Evolutionary conservation across 805 yeast species (phyloP).

Genomic region (Debaryomyces tyrocola): DNA sequence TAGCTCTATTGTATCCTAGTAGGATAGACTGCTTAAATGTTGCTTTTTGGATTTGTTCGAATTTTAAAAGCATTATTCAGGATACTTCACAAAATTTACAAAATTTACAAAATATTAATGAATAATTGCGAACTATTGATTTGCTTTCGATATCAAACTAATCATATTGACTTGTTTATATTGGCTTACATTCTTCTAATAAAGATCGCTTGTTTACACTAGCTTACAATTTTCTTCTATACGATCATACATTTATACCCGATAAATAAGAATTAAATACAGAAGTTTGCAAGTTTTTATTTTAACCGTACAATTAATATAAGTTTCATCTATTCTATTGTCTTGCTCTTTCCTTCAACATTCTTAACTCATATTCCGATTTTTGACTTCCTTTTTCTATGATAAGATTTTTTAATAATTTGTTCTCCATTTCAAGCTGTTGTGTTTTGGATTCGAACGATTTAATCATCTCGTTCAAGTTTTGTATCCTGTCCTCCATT

Average conservation of each 20-base stretch:
- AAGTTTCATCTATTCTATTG: background rate
- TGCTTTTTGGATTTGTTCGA: background rate
- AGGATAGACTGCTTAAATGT: background rate
- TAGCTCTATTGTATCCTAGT: too few relatives aligned
- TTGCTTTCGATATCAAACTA: too few relatives aligned
- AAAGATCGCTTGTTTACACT: background rate
- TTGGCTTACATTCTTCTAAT: background rate
- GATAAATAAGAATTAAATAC: background rate
- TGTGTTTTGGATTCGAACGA: constrained; percentile 47
- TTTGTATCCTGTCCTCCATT: constrained; percentile 49
- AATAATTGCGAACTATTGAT: too few relatives aligned
- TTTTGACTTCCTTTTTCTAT: constrained; percentile 49
- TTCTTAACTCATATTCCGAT: constrained; percentile 37
- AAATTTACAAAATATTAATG: too few relatives aligned
- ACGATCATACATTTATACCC: background rate
- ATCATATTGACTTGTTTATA: background rate
- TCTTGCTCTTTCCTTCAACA: constrained; percentile 34
- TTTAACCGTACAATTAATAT: background rate
- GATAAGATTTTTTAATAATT: constrained; percentile 53
- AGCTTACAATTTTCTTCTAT: background rate
- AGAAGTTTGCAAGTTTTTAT: background rate
- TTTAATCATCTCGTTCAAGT: constrained; percentile 46
- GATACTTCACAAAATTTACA: too few relatives aligned
- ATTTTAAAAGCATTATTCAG: too few relatives aligned
- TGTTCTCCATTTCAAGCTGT: constrained; percentile 62